Evolutionary conservation across 1,284 basidiomycete species (phyloP).

Genomic region (Fomitopsis betulina): DNA sequence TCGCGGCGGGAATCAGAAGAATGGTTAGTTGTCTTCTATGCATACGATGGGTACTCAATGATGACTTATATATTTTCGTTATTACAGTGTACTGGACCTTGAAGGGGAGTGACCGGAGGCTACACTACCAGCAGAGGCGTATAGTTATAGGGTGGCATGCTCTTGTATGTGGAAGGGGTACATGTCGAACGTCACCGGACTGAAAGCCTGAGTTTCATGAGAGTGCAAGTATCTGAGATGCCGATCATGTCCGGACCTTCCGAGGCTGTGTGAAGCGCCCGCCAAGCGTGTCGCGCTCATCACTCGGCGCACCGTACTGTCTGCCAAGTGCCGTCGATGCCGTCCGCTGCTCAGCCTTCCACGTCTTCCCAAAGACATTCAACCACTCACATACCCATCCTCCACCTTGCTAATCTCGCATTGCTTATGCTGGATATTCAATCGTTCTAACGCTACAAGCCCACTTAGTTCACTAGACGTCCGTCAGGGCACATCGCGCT

Average conservation of each 20-base stretch:
- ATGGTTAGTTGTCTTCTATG: constrained; percentile 43
- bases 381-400: neutral
- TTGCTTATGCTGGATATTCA: neutral
- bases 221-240: neutral
- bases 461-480: neutral
- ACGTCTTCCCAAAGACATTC: neutral
- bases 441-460: neutral
- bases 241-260: neutral
- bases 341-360: neutral
- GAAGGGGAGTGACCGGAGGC: neutral
- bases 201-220: no score
- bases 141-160: no score
- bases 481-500: neutral
- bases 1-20: constrained; percentile 73
- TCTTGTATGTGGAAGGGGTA: no score
- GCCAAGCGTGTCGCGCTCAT: neutral
- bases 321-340: neutral
- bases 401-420: neutral
- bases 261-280: neutral
- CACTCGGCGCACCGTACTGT: neutral
- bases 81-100: constrained; percentile 5
- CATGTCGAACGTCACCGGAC: no score
- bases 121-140: no score
- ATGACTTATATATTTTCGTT: neutral
- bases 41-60: no score